Base-by-base conservation (phyloP, 768 basidiomycete species). In the Lentinula aciculospora region DNA sequence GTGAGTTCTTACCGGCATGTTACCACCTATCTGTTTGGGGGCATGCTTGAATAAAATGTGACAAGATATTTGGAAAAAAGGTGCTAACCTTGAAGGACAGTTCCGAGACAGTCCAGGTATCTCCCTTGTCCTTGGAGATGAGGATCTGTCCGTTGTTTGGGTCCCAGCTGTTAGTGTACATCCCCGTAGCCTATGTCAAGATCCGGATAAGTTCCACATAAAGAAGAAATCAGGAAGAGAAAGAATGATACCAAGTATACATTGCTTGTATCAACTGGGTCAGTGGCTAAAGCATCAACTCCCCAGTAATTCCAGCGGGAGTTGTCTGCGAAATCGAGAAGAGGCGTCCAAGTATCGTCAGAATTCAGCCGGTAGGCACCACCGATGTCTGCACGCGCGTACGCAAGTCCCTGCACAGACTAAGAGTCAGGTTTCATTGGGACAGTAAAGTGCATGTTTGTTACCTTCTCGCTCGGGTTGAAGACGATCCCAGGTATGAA, bases 341-440 rank as follows among this genome's bases (percentile, higher is more conserved):
- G 69, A 39, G 84, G 83, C 0, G 81, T 82, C 85, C 85, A 86
- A 2, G 81, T 70, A 53, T 82, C 79, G 62, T 84, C 80, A 1
- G 81, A 39, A 64, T 86, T 85, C 64, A 86, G 68, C 63, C 75
- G 81, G 68, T 86, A 85, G 21, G 81, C 83, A 27, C 83, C 84
- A 55, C 84, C 84, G 36, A 87, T 84, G 67, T 86, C 85, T 8
- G 84, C 85, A 23, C 85, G 80, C n/a, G 81, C 83, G 66, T 81
- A 86, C 2, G 80, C 83, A 10, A 85, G 67, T 31, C 83, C 84
- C 75, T 82, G 50, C 17, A 21, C 4, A 37, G 19, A 36, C 39
- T 15, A 12, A 19, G 10, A 10, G n/a, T 53, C 29, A 46, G 54
- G 32, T 29, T 3, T 42, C 44, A 12, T 47, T 19, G 53, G 53